phyloP scores from a whole-genome alignment of 2,329 filamentous ascomycete species.

The Pezicula carpinea region DNA sequence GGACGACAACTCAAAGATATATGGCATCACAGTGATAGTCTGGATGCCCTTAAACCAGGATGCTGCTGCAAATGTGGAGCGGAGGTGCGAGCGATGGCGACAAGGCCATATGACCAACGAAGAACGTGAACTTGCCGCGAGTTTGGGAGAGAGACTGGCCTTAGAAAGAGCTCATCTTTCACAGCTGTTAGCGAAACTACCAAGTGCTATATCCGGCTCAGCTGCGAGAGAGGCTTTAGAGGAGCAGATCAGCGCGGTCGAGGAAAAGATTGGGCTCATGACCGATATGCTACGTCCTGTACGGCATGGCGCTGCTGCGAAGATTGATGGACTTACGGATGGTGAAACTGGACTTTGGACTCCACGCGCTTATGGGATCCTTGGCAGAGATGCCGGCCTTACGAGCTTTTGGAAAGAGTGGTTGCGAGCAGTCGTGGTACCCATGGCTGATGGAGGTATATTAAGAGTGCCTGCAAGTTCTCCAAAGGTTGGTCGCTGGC shows the following conservation, averaged over 20 bases:
- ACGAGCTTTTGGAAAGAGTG: slow-evolving; percentile 98
- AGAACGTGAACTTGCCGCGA: slow-evolving; percentile 87
- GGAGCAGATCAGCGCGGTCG: slow-evolving; percentile 90
- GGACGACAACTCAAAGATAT: slow-evolving; percentile 84
- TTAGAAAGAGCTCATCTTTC: slow-evolving; percentile 86
- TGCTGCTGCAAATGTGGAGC: slow-evolving; percentile 78
- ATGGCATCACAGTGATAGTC: slow-evolving; percentile 85
- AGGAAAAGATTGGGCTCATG: slow-evolving; percentile 97
- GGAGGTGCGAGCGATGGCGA: slow-evolving; percentile 78
- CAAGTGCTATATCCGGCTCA: slow-evolving; percentile 75
- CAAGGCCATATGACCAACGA: slow-evolving; percentile 84
- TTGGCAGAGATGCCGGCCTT: slow-evolving; percentile 78
- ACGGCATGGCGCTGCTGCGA: slow-evolving; percentile 88
- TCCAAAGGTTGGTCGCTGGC: slow-evolving; percentile 88
- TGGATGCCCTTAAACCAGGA: slow-evolving; percentile 84
- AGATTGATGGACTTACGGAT: slow-evolving; percentile 93
- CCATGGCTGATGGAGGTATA: slow-evolving; percentile 86
- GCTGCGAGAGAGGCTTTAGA: slow-evolving; percentile 78
- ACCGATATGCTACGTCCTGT: slow-evolving; percentile 90
- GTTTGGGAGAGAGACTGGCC: slow-evolving; percentile 82
- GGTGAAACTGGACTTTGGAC: slow-evolving; percentile 96
- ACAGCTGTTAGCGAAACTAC: slow-evolving; percentile 77
- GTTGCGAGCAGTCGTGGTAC: slow-evolving; percentile 88
- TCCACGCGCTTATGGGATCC: slow-evolving; percentile 85
- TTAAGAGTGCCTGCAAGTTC: slow-evolving; percentile 82